Percentiles rank a stretch among this genome's conserved stretches.
phyloP scores from a whole-genome alignment of 306 rosid genomes.

The Quercus ilex region DNA sequence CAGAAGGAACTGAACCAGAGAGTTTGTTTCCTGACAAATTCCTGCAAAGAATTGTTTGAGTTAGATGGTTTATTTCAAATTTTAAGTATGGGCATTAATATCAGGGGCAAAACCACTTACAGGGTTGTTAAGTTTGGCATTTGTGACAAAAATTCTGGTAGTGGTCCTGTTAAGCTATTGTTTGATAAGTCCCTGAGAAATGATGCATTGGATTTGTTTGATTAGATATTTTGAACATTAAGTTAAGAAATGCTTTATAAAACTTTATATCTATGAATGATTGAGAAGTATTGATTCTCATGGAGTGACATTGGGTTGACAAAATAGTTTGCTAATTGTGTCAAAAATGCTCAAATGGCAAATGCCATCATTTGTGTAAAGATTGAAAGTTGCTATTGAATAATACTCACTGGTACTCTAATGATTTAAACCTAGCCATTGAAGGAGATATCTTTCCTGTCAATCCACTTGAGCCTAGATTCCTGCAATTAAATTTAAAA shows the following conservation, averaged over 20 bases:
- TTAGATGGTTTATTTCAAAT: not conserved
- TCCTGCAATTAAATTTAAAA: constrained; percentile 17
- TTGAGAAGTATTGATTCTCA: not conserved
- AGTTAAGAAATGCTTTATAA: not conserved
- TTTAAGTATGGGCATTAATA: not conserved
- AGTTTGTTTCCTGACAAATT: constrained; percentile 41
- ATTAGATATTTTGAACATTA: not conserved
- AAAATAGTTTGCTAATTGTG: not conserved
- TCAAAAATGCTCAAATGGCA: not conserved
- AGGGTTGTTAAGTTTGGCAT: constrained; percentile 32
- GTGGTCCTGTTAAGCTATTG: constrained; percentile 20
- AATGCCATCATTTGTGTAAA: not conserved
- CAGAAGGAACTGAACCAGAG: constrained; percentile 35
- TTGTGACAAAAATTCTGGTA: constrained; percentile 35
- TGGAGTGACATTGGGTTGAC: not conserved
- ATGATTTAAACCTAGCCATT: constrained; percentile 18
- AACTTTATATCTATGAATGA: not conserved
- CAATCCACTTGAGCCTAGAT: constrained; percentile 45
- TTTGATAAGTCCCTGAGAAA: not conserved
- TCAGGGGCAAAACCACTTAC: constrained; percentile 31
- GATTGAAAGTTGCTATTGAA: not conserved
- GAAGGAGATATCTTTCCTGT: constrained; percentile 27
- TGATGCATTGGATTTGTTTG: not conserved
- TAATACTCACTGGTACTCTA: not conserved
- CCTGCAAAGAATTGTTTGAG: constrained; percentile 11